Base-by-base conservation (phyloP, 495 filamentous ascomycete genomes). In the Neurospora sp. region DNA sequence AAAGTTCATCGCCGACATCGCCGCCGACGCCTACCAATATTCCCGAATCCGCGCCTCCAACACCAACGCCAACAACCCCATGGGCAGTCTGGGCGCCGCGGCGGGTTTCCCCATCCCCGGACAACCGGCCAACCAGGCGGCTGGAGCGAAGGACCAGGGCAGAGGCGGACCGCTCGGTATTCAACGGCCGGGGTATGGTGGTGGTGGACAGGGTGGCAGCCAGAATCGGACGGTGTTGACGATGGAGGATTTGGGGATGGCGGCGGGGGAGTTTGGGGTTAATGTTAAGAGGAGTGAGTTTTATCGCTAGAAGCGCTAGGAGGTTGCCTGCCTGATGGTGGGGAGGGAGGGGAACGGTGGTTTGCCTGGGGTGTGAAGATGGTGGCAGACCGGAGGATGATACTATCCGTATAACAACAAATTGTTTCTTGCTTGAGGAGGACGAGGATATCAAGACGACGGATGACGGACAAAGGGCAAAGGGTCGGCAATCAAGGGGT, bases 221-320 rank as follows among this genome's bases (percentile, higher is more conserved):
- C 93, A 96, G 82, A 96, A 95, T 48, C 88, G 95, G 70, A 98
- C 96, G 42, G 96, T 99, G 75, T 83, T 99, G 73, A 98, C 96
- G 7, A 98, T 99, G 96, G 96, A 99, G 84, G 96, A 99, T 86
- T 80, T 99, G 78, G 96, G 96, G 3, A 97, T 97, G 92, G 96
- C 96, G 7, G 96, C 98, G 23, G 91, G 92, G 0, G 96, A 98
- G 84, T 98, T 97, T 84, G 96, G 96, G 0, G 94, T 98, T 70
- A 98, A 96, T 82, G 92, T 98, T 14, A 97, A 94, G 89, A 85
- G 96, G 73, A 95, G 94, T 74, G 96, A 99, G 83, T 99, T 98
- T 79, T 99, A 99, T 83, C 89, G 95, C 77, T 35, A 35, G 35
- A 5, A 5, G 35, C 89, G 95, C 77, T 35, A 35, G 35, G 35